Evolutionary conservation across 2,329 filamentous ascomycete species (phyloP).

Genomic region (Cladophialophora immunda): DNA sequence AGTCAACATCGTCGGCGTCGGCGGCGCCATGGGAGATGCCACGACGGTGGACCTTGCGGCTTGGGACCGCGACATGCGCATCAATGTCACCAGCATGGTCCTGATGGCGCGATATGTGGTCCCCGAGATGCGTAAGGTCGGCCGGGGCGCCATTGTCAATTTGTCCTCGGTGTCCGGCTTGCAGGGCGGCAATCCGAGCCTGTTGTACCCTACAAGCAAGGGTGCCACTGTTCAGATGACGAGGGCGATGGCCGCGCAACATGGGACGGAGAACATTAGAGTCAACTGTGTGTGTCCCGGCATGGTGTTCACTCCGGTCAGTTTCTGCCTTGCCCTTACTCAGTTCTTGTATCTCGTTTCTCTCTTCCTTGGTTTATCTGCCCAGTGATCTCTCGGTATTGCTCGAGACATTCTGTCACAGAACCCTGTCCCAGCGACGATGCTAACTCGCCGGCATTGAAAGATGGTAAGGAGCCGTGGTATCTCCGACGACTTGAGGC

Average conservation of each 20-base stretch:
- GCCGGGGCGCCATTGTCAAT: slow-evolving; percentile 50
- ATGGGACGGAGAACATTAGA: slow-evolving; percentile 56
- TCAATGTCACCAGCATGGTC: slow-evolving; percentile 51
- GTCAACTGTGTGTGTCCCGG: slow-evolving; percentile 62
- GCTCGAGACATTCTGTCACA: neutral
- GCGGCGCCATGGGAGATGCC: slow-evolving; percentile 46
- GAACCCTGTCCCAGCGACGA: neutral
- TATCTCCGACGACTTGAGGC: slow-evolving; percentile 43
- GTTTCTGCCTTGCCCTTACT: neutral
- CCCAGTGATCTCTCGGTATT: slow-evolving; percentile 27
- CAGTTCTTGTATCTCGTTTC: neutral
- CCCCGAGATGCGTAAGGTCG: slow-evolving; percentile 47
- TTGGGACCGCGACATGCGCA: slow-evolving; percentile 46
- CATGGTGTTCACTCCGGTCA: slow-evolving; percentile 36
- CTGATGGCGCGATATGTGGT: slow-evolving; percentile 46
- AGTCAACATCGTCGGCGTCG: slow-evolving; percentile 45
- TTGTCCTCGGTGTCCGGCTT: slow-evolving; percentile 48
- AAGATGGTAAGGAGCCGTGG: slow-evolving; percentile 36
- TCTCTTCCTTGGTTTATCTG: neutral
- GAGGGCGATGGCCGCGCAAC: slow-evolving; percentile 61
- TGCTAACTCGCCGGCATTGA: slow-evolving; percentile 38
- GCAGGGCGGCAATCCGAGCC: slow-evolving; percentile 42
- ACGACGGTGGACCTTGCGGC: slow-evolving; percentile 43
- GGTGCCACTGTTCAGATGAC: slow-evolving; percentile 61
- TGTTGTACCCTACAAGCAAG: slow-evolving; percentile 48